These are phyloP conservation scores for Starmerella stigmatis DNA, from an alignment of 805 yeast genomes.

Conservation along the genomic window DNA sequence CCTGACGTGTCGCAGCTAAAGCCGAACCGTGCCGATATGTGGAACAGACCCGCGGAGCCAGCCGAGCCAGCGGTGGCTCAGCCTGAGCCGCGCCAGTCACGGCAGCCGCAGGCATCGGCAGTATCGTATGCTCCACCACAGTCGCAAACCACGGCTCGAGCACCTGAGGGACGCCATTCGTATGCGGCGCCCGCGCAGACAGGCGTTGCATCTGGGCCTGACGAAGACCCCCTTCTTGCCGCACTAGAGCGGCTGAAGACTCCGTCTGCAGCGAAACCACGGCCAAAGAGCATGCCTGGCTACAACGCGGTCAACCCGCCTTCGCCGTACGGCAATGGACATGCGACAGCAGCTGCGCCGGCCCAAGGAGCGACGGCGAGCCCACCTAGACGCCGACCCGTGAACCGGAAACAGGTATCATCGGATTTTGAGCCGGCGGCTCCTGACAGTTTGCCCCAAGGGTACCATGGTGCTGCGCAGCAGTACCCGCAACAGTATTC, in stretches of 20 bases:
- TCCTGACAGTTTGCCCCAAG: not conserved
- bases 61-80: no score
- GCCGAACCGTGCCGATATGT: not conserved
- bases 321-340: slow-evolving; percentile 16
- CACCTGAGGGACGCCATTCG: slow-evolving; percentile 5
- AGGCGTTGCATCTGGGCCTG: not conserved
- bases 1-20: slow-evolving; percentile 25
- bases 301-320: not conserved
- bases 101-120: not conserved
- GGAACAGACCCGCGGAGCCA: slow-evolving; percentile 1
- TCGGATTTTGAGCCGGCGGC: slow-evolving; percentile 4
- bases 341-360: not conserved
- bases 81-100: no score
- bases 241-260: slow-evolving; percentile 40
- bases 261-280: slow-evolving; percentile 19
- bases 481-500: not conserved
- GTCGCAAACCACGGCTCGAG: not conserved
- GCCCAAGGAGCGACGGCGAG: not conserved
- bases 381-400: slow-evolving; percentile 3
- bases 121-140: not conserved
- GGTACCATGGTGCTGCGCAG: not conserved
- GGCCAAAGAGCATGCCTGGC: slow-evolving; percentile 6
- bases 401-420: slow-evolving; percentile 5
- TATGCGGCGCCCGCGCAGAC: not conserved
- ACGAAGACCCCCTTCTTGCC: slow-evolving; percentile 43